Base-by-base conservation (phyloP, 1,284 basidiomycete genomes). In the Ceratobasidium sp. region DNA sequence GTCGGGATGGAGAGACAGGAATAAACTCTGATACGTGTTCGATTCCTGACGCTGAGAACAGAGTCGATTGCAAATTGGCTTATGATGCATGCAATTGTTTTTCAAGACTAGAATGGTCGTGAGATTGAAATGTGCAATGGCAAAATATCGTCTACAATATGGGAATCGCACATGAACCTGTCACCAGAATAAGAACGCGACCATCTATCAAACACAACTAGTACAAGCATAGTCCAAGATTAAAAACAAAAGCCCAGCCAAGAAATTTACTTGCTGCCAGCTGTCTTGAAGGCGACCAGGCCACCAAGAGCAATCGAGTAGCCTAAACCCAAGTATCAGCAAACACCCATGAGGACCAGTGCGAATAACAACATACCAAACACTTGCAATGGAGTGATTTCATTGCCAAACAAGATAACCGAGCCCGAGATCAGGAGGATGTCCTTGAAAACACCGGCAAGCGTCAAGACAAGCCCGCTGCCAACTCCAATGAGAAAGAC, bases 361-460 rank as follows among this genome's bases (percentile, higher is more conserved):
- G 12, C 6, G 12, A 39, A 9, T 26, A 77, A 77, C 76, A 77
- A 78, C 87, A 80, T 81, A 85, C 94, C 96, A 78, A 97, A 84
- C 46, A 97, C 85, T 80, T 99, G 97, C 26, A 97, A 80, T 0
- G 89, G 87, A 23, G 93, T 93, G 77, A 98, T 89, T 30, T 82
- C 80, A 45, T 88, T 87, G 55, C 92, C 90, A 78, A 97, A 96
- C 74, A 97, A 83, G 74, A 94, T 81, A 71, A 97, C 95, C 1
- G 92, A 93, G 60, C 94, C 95, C 4, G 89, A 85, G 82, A 99
- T 96, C 76, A 98, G 89, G 43, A 98, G 86, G 76, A 98, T 98
- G 80, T 98, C 96, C 86, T 94, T 94, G 83, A 98, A 91, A 18
- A 99, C 96, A 74, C 97, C 97, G 6, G 96, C 94, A 10, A 98